These are phyloP conservation scores for Aspergillus alliaceus DNA, from an alignment of 2,329 filamentous ascomycete genomes.

Conservation along the genomic window DNA sequence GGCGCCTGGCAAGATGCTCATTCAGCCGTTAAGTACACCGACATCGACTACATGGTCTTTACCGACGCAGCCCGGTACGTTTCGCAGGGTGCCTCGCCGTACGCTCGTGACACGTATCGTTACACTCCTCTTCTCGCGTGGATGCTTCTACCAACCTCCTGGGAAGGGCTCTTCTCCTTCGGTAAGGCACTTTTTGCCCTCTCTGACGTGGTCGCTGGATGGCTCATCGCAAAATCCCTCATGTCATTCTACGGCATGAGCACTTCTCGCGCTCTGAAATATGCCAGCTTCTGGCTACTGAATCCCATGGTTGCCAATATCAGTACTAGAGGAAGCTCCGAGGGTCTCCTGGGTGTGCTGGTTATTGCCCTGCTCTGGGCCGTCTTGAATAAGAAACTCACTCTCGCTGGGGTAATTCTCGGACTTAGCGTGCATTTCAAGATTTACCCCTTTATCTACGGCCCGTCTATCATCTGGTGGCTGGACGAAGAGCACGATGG, in stretches of 20 bases:
- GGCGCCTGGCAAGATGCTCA: slow-evolving; percentile 89
- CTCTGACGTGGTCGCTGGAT: slow-evolving; percentile 82
- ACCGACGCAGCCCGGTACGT: slow-evolving; percentile 87
- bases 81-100: slow-evolving; percentile 69
- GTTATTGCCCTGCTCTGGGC: slow-evolving; percentile 84
- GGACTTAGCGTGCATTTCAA: slow-evolving; percentile 93
- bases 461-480: slow-evolving; percentile 54
- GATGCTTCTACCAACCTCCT: slow-evolving; percentile 79
- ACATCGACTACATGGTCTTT: slow-evolving; percentile 98
- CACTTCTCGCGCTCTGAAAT: slow-evolving; percentile 63
- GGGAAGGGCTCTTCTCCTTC: slow-evolving; percentile 61
- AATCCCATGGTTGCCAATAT: slow-evolving; percentile 99
- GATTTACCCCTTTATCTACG: slow-evolving; percentile 98
- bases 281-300: slow-evolving; percentile 85
- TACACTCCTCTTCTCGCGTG: slow-evolving; percentile 94
- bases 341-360: slow-evolving; percentile 83
- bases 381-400: slow-evolving; percentile 61
- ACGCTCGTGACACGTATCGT: slow-evolving; percentile 88
- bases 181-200: slow-evolving; percentile 85
- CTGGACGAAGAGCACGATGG: slow-evolving; percentile 31
- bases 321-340: slow-evolving; percentile 89
- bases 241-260: slow-evolving; percentile 49
- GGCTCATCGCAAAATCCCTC: slow-evolving; percentile 65
- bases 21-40: slow-evolving; percentile 94
- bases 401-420: slow-evolving; percentile 70